phyloP scores from a whole-genome alignment of 805 yeast species.

The Cyberlindnera sargentensis region DNA sequence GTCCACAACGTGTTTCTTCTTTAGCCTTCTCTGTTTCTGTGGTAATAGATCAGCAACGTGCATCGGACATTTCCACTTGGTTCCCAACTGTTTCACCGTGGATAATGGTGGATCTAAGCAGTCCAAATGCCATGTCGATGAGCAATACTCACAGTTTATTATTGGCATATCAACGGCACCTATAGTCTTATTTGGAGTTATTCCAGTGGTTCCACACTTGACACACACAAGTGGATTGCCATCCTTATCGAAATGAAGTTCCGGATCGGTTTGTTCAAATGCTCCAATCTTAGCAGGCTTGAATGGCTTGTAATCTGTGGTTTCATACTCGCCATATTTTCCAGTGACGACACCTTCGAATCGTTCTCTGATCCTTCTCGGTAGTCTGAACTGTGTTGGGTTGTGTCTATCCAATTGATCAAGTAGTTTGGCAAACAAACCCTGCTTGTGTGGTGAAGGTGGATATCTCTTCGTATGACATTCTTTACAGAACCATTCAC shows the following conservation, averaged over 20 bases:
- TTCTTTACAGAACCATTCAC: conserved; percentile 82
- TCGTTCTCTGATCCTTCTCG: conserved; percentile 57
- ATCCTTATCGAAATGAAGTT: conserved; percentile 55
- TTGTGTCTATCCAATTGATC: conserved; percentile 51
- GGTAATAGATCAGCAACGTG: conserved; percentile 39
- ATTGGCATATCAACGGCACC: conserved; percentile 42
- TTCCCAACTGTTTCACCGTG: conserved; percentile 63
- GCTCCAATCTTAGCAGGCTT: conserved; percentile 36
- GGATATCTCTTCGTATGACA: conserved; percentile 45
- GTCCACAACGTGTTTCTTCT: conserved; percentile 45
- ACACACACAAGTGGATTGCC: conserved; percentile 70
- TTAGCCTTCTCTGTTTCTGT: conserved; percentile 39
- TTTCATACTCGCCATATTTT: conserved; percentile 63
- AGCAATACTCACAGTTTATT: conserved; percentile 77
- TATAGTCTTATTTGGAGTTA: conserved; percentile 32
- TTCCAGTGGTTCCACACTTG: conserved; percentile 67
- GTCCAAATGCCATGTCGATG: conserved; percentile 81
- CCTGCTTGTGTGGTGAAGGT: conserved; percentile 26
- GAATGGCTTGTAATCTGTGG: conserved; percentile 47
- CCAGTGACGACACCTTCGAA: conserved; percentile 70
- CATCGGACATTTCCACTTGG: conserved; percentile 88
- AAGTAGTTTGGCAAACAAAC: conserved; percentile 50
- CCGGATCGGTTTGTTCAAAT: conserved; percentile 51
- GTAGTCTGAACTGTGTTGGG: conserved; percentile 63
- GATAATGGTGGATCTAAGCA: conserved; percentile 75